These are phyloP conservation scores for Fonsecaea multimorphosa DNA, from an alignment of 2,329 filamentous ascomycete species.

Conservation along the genomic window DNA sequence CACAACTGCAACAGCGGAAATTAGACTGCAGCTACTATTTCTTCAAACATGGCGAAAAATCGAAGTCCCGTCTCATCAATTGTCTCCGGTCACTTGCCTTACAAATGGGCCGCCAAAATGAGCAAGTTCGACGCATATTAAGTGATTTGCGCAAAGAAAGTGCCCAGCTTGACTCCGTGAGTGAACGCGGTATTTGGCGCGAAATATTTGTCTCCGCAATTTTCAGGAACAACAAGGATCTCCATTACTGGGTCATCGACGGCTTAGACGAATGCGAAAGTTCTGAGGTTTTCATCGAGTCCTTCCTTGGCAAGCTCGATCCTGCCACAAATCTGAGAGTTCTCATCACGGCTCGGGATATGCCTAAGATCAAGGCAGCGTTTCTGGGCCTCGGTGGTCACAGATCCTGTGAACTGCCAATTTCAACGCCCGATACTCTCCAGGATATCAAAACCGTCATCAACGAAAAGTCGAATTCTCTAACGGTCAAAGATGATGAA, in stretches of 20 bases:
- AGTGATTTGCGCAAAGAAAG: conserved; percentile 38
- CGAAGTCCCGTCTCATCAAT: conserved; percentile 30
- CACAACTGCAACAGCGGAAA: conserved; percentile 29
- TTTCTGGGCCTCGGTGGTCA: neutral
- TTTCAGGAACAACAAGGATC: conserved; percentile 38
- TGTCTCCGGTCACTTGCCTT: conserved; percentile 40
- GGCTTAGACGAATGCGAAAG: conserved; percentile 47
- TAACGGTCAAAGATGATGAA: conserved; percentile 8
- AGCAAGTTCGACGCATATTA: conserved; percentile 35
- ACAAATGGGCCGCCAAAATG: conserved; percentile 40
- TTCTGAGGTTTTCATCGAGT: conserved; percentile 38
- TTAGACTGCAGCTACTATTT: conserved; percentile 41
- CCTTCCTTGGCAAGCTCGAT: conserved; percentile 40
- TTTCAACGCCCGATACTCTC: neutral
- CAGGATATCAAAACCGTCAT: neutral
- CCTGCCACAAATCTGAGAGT: conserved; percentile 34
- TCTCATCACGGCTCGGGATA: neutral
- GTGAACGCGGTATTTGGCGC: conserved; percentile 43
- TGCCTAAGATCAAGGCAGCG: neutral
- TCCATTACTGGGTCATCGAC: conserved; percentile 50
- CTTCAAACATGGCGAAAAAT: neutral
- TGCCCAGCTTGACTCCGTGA: conserved; percentile 40
- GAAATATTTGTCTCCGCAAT: conserved; percentile 43
- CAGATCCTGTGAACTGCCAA: neutral
- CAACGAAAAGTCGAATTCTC: conserved; percentile 13